These are phyloP conservation scores for Russula ochroleuca DNA, from an alignment of 768 basidiomycete species.

Conservation along the genomic window DNA sequence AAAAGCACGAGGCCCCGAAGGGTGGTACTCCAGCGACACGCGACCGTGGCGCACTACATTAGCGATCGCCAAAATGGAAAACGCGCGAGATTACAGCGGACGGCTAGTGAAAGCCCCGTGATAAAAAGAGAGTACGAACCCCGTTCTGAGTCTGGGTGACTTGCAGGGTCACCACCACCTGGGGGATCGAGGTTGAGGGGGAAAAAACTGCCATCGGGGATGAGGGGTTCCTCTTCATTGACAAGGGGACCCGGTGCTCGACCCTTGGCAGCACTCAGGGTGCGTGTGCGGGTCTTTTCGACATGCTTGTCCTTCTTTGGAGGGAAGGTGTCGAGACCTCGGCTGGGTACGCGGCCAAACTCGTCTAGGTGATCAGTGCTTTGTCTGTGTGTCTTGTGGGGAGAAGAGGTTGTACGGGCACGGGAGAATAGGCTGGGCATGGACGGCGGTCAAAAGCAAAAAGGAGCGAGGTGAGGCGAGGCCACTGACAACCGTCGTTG, in stretches of 20 bases:
- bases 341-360: constrained; percentile 58
- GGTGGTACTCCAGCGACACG: neutral
- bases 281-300: constrained; percentile 43
- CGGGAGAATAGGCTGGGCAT: constrained; percentile 78
- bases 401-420: constrained; percentile 56
- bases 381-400: constrained; percentile 31
- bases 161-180: constrained; percentile 22
- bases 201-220: constrained; percentile 38
- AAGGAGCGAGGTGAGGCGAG: neutral
- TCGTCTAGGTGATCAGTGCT: constrained; percentile 47
- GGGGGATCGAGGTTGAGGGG: constrained; percentile 36
- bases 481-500: constrained; percentile 3
- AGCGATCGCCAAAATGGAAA: neutral
- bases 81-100: neutral
- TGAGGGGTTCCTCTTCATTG: constrained; percentile 32
- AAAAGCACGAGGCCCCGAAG: neutral
- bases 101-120: neutral
- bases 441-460: constrained; percentile 30
- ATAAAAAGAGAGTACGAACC: constrained; percentile 7
- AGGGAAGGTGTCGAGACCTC: constrained; percentile 32
- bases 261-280: constrained; percentile 39
- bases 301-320: constrained; percentile 39
- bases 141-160: constrained; percentile 24
- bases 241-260: constrained; percentile 37
- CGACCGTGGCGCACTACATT: neutral